A percentile compares a stretch with the other conserved stretches of the same genome.
phyloP scores from a whole-genome alignment of 495 filamentous ascomycete species.

The Choiromyces venosus region DNA sequence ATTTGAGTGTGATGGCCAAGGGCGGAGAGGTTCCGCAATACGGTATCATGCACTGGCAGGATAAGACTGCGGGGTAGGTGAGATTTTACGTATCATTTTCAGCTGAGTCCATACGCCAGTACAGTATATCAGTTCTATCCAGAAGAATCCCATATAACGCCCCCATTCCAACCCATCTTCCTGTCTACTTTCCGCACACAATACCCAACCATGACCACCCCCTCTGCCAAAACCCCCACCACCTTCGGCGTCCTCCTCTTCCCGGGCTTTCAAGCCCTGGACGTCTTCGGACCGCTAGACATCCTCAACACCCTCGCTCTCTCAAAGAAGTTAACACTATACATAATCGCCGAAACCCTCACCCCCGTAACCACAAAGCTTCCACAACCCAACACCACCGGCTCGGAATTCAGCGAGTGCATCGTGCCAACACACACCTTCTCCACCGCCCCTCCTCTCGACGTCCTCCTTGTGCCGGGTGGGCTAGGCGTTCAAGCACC shows the following conservation, averaged over 20 bases:
- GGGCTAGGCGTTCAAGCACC: slow-evolving; percentile 52
- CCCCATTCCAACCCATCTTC: neutral
- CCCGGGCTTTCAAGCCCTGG: slow-evolving; percentile 52
- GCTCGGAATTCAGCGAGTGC: slow-evolving; percentile 45
- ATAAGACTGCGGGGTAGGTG: neutral
- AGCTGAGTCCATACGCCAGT: neutral
- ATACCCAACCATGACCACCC: neutral
- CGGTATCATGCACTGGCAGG: too few species aligned
- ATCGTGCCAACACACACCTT: slow-evolving; percentile 63
- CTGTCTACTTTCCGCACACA: too few species aligned
- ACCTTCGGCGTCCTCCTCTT: slow-evolving; percentile 45
- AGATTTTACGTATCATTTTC: neutral
- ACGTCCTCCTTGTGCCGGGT: slow-evolving; percentile 64
- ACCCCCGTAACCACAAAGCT: slow-evolving; percentile 49
- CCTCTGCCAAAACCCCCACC: slow-evolving; percentile 28
- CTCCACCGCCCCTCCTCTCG: slow-evolving; percentile 47
- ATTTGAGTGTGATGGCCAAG: too few species aligned
- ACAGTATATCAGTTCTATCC: neutral
- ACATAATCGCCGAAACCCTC: slow-evolving; percentile 52
- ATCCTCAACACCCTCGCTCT: slow-evolving; percentile 53
- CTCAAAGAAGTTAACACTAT: slow-evolving; percentile 44
- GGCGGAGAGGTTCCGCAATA: neutral
- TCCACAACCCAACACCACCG: slow-evolving; percentile 22
- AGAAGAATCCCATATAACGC: neutral
- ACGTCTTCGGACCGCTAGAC: slow-evolving; percentile 60